Evolutionary conservation across 116 monocot species (phyloP), one percentile per base, ranked within the genome.

Genomic region (Cymodocea nodosa): DNA sequence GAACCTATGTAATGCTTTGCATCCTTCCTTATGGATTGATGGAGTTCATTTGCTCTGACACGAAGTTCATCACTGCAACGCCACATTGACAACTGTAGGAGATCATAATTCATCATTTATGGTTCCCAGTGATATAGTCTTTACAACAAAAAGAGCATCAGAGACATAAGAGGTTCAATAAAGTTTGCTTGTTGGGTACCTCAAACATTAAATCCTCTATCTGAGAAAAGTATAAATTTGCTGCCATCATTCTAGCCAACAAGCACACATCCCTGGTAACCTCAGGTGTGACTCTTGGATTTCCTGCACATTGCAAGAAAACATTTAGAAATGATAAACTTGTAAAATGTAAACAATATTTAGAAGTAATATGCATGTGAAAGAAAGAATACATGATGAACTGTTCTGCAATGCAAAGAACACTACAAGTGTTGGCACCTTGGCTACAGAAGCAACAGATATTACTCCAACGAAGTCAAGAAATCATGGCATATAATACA

Each of bases 181-280:
- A 44, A 12, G 9, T 8, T 44, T 8, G 44, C 44, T 44, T 56
- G 12, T 23, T 67, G 37, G 16, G 25, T 79, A 94, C 94, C 94
- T 94, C 94, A 77, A 94, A 94, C 94, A 94, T 94, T 39, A 94
- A 73, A 73, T 94, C 94, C 62, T 89, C 94, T 60, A 94, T 94
- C 74, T 89, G 86, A 51, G 94, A 84, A 70, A 76, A 89, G 75
- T 89, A 94, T 69, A 94, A 73, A 59, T 94, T 94, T 65, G 89
- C 84, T 62, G 94, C 94, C 94, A 89, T 94, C 94, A 83, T 81
- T 78, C 90, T 80, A 68, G 95, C 83, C 68, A 95, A 80, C 78
- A 95, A 81, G 66, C 90, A 95, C 23, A 95, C 95, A 73, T 95
- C 95, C 62, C 87, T 90, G 15, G 95, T 95, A 60, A 95, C 94